Evolutionary conservation across 768 basidiomycete species (phyloP).

Genomic region (Trametes elegans): DNA sequence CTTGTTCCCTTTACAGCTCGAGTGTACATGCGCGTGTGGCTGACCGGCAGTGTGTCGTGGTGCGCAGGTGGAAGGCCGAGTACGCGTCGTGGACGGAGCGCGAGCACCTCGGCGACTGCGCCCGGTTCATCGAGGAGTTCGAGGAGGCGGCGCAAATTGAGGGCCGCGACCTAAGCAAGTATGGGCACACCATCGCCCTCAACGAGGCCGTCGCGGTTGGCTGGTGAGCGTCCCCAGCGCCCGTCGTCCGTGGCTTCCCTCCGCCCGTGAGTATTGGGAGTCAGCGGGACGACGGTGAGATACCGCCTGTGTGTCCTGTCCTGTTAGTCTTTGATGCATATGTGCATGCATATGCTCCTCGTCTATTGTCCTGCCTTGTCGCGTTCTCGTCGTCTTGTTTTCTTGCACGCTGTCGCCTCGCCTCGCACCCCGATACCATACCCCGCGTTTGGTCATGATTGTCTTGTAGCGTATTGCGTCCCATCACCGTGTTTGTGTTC

Average conservation of each 20-base stretch:
- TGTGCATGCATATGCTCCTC: not conserved
- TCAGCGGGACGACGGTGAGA: too few relatives aligned
- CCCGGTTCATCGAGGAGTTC: slow-evolving; percentile 19
- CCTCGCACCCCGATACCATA: too few relatives aligned
- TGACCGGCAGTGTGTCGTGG: not conserved
- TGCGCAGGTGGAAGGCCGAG: slow-evolving; percentile 15
- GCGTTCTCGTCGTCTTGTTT: not conserved
- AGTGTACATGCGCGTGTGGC: too few relatives aligned
- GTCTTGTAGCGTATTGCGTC: not conserved
- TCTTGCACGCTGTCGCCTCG: too few relatives aligned
- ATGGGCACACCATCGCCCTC: slow-evolving; percentile 10
- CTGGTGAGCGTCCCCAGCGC: not conserved
- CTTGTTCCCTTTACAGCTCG: too few relatives aligned
- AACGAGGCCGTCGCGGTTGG: slow-evolving; percentile 20
- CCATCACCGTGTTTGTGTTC: not conserved
- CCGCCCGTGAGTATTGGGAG: not conserved
- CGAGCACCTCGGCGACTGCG: slow-evolving; percentile 15
- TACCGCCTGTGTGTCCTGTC: too few relatives aligned
- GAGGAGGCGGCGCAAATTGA: slow-evolving; percentile 18
- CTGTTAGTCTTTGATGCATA: not conserved
- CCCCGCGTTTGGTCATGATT: too few relatives aligned
- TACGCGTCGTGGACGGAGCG: slow-evolving; percentile 18
- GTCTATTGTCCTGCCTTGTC: not conserved
- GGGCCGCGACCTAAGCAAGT: slow-evolving; percentile 11
- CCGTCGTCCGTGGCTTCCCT: not conserved